These are phyloP conservation scores for Juglanconis oblonga DNA, from an alignment of 2,329 filamentous ascomycete species.

Conservation along the genomic window DNA sequence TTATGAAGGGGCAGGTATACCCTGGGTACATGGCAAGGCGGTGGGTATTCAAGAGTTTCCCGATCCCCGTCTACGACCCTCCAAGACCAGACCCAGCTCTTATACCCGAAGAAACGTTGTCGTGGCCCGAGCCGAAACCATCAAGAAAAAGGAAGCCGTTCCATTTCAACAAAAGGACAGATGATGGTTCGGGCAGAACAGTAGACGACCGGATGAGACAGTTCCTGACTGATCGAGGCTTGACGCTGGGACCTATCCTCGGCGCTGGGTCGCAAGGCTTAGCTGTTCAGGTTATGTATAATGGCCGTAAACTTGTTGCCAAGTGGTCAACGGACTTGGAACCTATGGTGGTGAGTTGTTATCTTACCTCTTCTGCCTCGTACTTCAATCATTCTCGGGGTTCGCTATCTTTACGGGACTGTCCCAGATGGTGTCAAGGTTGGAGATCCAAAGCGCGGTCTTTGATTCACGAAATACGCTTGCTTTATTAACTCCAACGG, in stretches of 20 bases:
- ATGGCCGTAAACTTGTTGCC: neutral
- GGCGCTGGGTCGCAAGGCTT: constrained; percentile 2
- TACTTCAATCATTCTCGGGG: too few species aligned
- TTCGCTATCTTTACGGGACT: too few species aligned
- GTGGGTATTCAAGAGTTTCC: neutral
- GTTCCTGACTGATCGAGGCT: neutral
- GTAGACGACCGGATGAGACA: neutral
- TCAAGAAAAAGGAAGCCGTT: neutral
- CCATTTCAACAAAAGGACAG: neutral
- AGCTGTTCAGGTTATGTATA: neutral
- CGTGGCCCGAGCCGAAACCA: neutral
- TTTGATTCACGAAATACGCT: too few species aligned
- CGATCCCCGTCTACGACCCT: neutral
- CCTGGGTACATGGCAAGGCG: too few species aligned
- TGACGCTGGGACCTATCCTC: neutral
- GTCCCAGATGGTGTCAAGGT: too few species aligned
- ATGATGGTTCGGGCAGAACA: neutral
- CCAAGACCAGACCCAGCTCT: neutral
- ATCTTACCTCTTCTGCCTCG: too few species aligned
- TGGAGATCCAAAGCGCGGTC: too few species aligned
- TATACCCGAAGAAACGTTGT: neutral
- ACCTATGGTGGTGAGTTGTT: neutral
- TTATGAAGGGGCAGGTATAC: neutral
- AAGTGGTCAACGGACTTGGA: neutral
- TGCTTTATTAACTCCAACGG: too few species aligned